phyloP scores from a whole-genome alignment of 2,329 filamentous ascomycete genomes.

The Pseudopithomyces chartarum region DNA sequence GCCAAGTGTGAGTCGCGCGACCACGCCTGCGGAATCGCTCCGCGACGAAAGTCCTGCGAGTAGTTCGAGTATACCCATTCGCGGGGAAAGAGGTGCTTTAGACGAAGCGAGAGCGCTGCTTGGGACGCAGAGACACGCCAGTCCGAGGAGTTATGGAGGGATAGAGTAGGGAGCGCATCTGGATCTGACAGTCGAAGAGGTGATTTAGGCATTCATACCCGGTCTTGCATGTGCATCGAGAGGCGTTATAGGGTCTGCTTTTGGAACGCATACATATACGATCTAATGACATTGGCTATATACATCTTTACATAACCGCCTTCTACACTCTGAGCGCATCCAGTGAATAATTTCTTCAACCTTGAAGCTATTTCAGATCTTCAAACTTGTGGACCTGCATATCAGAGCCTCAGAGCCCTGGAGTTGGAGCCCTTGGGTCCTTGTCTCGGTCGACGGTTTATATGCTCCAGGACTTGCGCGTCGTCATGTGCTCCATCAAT shows the following conservation, averaged over 20 bases:
- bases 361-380: no score
- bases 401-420: no score
- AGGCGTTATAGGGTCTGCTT: not conserved
- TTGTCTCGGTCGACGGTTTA: no score
- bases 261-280: not conserved
- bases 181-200: not conserved
- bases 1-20: constrained; percentile 33
- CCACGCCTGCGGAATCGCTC: constrained; percentile 32
- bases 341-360: no score
- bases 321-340: not conserved
- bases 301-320: not conserved
- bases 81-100: constrained; percentile 25
- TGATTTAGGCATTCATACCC: not conserved
- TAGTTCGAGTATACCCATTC: constrained; percentile 31
- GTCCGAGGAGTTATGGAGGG: constrained; percentile 41
- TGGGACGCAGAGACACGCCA: constrained; percentile 38
- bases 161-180: not conserved
- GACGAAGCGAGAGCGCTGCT: constrained; percentile 45
- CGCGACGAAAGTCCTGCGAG: constrained; percentile 21
- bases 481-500: no score
- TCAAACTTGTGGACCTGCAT: no score
- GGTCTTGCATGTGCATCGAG: not conserved
- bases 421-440: no score
- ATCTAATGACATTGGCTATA: not conserved
- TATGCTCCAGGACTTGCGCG: no score